These are phyloP conservation scores for Fusarium longipes DNA, from an alignment of 2,329 filamentous ascomycete genomes.

Conservation along the genomic window DNA sequence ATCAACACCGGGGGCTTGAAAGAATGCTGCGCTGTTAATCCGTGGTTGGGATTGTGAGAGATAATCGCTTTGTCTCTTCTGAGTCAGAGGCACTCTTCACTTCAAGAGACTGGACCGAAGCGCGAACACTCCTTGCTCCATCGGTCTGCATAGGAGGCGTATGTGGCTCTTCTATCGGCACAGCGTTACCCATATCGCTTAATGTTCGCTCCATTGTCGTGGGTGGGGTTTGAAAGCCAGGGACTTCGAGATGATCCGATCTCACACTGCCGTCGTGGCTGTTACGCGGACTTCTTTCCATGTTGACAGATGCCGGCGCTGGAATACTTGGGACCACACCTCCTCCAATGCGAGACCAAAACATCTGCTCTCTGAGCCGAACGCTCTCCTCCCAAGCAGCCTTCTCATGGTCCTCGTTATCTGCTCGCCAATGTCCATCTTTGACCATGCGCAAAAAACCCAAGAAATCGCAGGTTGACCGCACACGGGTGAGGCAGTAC, in stretches of 20 bases:
- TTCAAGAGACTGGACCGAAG: conserved; percentile 46
- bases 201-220: conserved; percentile 38
- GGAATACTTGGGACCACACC: conserved; percentile 79
- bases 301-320: conserved; percentile 40
- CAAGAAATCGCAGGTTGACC: conserved; percentile 91
- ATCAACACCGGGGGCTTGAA: conserved; percentile 2
- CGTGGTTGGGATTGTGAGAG: conserved; percentile 45
- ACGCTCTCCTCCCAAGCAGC: conserved; percentile 96
- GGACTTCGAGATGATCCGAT: conserved; percentile 36
- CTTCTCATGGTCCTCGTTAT: conserved; percentile 85
- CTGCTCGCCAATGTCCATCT: conserved; percentile 89
- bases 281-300: conserved; percentile 50
- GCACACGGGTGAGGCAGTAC: conserved; percentile 85
- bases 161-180: conserved; percentile 42
- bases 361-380: conserved; percentile 91
- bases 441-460: conserved; percentile 91
- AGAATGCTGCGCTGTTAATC: conserved; percentile 23
- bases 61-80: conserved; percentile 45
- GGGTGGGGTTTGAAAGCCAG: conserved; percentile 39
- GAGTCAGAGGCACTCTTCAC: conserved; percentile 41
- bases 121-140: conserved; percentile 40
- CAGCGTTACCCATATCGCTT: conserved; percentile 28
- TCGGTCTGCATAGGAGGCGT: conserved; percentile 50
- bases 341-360: conserved; percentile 93
- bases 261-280: conserved; percentile 49